Conservation (phyloP, 139 green algal species). For the Tetraselmis striata region DNA sequence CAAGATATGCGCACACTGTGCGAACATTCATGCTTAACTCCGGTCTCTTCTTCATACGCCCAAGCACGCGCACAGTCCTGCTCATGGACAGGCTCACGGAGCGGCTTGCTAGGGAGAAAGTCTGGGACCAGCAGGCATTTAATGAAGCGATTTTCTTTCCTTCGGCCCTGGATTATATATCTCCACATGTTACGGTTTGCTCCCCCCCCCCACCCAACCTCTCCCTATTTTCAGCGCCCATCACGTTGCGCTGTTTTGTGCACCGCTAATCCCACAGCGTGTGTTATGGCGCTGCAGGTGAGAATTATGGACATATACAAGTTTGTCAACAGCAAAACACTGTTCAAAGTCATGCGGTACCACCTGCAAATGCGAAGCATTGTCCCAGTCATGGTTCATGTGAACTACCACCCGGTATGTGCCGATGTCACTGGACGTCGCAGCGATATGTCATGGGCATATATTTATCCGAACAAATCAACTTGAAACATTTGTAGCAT, state of each 20-base stretch:
- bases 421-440: too few relatives aligned
- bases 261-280: too few relatives aligned
- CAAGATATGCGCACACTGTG: constrained; percentile 73
- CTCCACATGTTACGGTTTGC: not conserved
- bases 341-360: constrained; percentile 39
- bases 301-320: constrained; percentile 48
- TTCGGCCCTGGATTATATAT: constrained; percentile 24
- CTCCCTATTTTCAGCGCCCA: not conserved
- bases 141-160: constrained; percentile 65
- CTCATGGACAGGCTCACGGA: constrained; percentile 50
- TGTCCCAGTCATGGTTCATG: not conserved
- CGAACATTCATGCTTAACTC: constrained; percentile 71
- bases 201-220: not conserved
- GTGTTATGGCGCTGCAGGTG: too few relatives aligned
- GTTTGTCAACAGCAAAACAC: constrained; percentile 51
- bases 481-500: too few relatives aligned
- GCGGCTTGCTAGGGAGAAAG: constrained; percentile 1
- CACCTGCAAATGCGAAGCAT: not conserved
- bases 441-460: too few relatives aligned
- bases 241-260: too few relatives aligned
- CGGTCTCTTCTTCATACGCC: constrained; percentile 17
- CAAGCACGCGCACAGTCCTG: constrained; percentile 36
- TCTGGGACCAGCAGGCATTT: constrained; percentile 37
- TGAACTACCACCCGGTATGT: not conserved
- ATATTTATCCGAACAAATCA: too few relatives aligned